Evolutionary conservation across 2,329 filamentous ascomycete species (phyloP), one percentile per base, ranked within the genome.

Genomic region (Aaosphaeria pasadenensis): DNA sequence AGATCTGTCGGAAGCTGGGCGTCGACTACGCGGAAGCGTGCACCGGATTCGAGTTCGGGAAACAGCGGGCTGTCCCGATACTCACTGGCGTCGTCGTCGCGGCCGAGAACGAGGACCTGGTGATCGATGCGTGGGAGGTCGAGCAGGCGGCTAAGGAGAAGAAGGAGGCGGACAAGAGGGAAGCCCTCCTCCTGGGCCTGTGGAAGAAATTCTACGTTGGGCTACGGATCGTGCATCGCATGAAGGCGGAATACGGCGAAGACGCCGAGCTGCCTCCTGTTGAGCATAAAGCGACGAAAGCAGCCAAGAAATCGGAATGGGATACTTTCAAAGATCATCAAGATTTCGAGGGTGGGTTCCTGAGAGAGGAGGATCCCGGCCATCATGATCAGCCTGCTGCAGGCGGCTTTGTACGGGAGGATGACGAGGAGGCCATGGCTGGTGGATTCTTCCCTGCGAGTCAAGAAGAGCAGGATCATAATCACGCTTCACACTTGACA

Each of bases 21-120:
- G 87, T 97, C 35, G 91, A 96, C 63, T 95, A 86, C 59, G 94
- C 94, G 0, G 94, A 97, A 70, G 94, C 94, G 1, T 94, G 96
- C 2, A 91, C 91, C 0, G 94, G 90, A 1, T 99, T 99, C 66
- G 94, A 99, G 64, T 99, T 97, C 66, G 92, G 92, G 0, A 87
- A 94, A 59, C 87, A 94, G 51, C 91, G 94, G 79, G 94, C 94
- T 5, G 90, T 97, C 1, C 94, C 94, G 0, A 84, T 96, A 1
- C 87, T 97, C 30, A 87, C 89, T 46, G 94, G 92, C 1, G 90
- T 96, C 0, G 91, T 99, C 0, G 82, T 96, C 1, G 89, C 92
- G 0, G 81, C 84, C 53, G 91, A 95, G 69, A 80, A 96, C 56
- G 82, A 88, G 51, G 83, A 85, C 11, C 66, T 81, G 32, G 80